phyloP scores from a whole-genome alignment of 331 rosid genomes.

The Ulmus americana region DNA sequence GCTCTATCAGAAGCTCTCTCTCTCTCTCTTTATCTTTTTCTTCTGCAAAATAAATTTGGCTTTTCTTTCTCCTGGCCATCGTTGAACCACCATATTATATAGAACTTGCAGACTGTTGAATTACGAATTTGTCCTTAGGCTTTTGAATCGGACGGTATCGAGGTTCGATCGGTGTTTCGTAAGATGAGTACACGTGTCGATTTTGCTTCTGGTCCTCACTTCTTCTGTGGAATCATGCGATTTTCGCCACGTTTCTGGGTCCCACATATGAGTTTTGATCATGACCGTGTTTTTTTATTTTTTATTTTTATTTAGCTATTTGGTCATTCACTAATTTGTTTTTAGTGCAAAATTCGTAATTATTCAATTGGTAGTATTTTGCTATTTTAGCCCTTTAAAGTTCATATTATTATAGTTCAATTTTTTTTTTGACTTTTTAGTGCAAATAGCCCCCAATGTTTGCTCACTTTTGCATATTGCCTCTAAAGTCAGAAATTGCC shows the following conservation, averaged over 20 bases:
- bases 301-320: too few relatives aligned
- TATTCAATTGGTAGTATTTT: too few relatives aligned
- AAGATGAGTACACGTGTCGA: not conserved
- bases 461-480: too few relatives aligned
- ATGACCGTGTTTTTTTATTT: not conserved
- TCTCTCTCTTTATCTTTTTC: not conserved
- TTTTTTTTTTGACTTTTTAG: too few relatives aligned
- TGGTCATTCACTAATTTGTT: too few relatives aligned
- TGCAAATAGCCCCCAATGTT: too few relatives aligned
- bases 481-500: too few relatives aligned
- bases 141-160: not conserved
- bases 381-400: too few relatives aligned
- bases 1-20: not conserved
- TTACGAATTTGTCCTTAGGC: conserved; percentile 4
- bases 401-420: too few relatives aligned
- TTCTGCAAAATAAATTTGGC: not conserved
- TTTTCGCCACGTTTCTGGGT: conserved; percentile 10
- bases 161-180: too few relatives aligned
- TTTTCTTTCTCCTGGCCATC: too few relatives aligned
- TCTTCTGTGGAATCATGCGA: not conserved
- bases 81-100: not conserved
- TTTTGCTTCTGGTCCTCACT: not conserved
- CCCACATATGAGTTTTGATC: not conserved
- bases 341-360: too few relatives aligned
- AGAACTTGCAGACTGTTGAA: not conserved